Evolutionary conservation across 176 grass and related monocot genomes (phyloP), one percentile per base, ranked within the genome.

Genomic region (Cocos nucifera): DNA sequence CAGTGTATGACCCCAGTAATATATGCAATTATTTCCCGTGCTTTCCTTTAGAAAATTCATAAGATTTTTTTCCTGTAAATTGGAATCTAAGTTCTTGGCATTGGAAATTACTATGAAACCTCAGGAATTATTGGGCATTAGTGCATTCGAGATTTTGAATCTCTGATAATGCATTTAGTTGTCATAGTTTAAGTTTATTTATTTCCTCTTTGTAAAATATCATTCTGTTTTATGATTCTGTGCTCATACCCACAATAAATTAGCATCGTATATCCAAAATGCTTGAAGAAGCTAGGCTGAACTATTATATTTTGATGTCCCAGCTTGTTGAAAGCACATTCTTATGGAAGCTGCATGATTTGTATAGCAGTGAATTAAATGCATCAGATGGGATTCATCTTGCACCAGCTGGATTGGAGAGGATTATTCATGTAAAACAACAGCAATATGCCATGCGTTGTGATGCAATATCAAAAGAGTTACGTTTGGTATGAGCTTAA

Each of bases 401-500:
- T 67, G 81, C 80, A 75, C 83, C 77, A 59, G 35, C 21, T 66
- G 72, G 71, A 20, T 49, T 75, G 70, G 66, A 82, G 64, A 75
- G 54, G 21, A 64, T 82, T 49, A 52, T 96, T 57, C 81, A 74
- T 12, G 71, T 77, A 50, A 81, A 89, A 67, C 57, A 3, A 84
- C 83, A 96, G 29, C 86, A 96, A 73, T 88, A 96, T 72, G 86
- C 80, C 15, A 90, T 96, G 83, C 86, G 90, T 57, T 96, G 86
- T 65, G 75, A 87, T 79, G 67, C 91, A 48, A 75, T 96, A 56
- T 68, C 56, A 29, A 63, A 83, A 18, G 91, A 90, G 55, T 82
- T 96, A 59, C 54, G 56, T 84, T 65, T 90, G 91, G 91, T 96
- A 90, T 6, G 4, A 16, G 28, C 32, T 59, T 73, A 53, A 44